phyloP scores from a whole-genome alignment of 495 filamentous ascomycete genomes.

The Penicillium parvum region DNA sequence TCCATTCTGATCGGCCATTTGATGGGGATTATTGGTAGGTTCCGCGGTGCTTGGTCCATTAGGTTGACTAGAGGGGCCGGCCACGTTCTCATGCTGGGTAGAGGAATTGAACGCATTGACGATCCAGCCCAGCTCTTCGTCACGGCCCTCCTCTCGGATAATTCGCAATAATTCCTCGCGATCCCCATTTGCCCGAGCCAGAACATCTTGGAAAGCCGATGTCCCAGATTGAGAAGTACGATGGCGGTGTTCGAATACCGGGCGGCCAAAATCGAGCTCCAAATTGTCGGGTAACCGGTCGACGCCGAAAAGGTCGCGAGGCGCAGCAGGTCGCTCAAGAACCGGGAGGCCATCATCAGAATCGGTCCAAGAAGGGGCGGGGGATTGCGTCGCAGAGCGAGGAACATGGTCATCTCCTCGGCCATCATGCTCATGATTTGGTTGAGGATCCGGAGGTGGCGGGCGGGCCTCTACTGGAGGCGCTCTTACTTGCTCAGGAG shows the following conservation, averaged over 20 bases:
- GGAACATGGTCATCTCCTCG: conserved; percentile 9
- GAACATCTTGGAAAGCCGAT: conserved; percentile 49
- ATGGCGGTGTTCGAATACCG: not conserved
- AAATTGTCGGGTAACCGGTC: not conserved
- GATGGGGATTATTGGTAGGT: not conserved
- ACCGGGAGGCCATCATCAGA: conserved; percentile 17
- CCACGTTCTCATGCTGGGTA: conserved; percentile 8
- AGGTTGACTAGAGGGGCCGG: conserved; percentile 7
- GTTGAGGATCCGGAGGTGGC: conserved; percentile 5
- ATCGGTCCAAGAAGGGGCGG: conserved; percentile 20
- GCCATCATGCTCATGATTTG: conserved; percentile 13
- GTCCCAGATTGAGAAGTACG: conserved; percentile 19
- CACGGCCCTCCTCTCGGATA: conserved; percentile 56
- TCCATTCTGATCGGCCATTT: not conserved
- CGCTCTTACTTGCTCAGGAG: conserved; percentile 16
- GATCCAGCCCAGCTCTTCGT: conserved; percentile 51
- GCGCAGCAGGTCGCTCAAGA: conserved; percentile 1
- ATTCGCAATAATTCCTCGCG: conserved; percentile 56
- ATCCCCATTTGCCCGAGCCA: conserved; percentile 51
- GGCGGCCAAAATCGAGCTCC: not conserved
- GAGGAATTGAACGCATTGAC: conserved; percentile 34
- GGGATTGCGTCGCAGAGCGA: conserved; percentile 16
- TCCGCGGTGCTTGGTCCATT: not conserved
- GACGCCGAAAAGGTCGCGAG: not conserved
- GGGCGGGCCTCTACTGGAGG: conserved; percentile 6